phyloP scores from a whole-genome alignment of 345 rosid species.

The Cardiospermum halicacabum region DNA sequence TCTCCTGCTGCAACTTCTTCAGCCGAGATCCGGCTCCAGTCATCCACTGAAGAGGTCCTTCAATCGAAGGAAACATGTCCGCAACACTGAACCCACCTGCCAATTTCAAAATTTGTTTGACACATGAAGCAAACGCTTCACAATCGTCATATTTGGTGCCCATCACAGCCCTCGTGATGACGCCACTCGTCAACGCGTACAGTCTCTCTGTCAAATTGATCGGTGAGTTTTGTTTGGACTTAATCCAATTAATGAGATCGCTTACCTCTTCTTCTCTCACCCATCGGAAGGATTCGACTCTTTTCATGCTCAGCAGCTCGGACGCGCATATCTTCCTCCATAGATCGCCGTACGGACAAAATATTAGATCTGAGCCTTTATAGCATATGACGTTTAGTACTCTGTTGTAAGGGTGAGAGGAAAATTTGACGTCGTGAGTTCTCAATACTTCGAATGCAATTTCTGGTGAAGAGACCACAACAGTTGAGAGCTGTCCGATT shows the following conservation, averaged over 20 bases:
- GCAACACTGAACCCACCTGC: constrained; percentile 16
- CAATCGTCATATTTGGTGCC: constrained; percentile 15
- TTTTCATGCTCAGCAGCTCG: not conserved
- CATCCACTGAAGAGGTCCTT: constrained; percentile 11
- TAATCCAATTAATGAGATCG: not conserved
- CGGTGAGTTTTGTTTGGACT: not conserved
- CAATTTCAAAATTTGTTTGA: not conserved
- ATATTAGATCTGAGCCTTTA: not conserved
- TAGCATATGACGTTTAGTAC: not conserved
- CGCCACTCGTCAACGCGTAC: not conserved
- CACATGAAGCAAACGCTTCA: not conserved
- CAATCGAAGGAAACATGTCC: constrained; percentile 25
- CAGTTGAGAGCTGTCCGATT: constrained; percentile 18
- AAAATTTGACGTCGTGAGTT: constrained; percentile 23
- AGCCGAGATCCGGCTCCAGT: constrained; percentile 10
- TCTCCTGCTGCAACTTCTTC: constrained; percentile 9
- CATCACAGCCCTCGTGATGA: not conserved
- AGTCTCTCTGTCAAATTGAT: too few species aligned
- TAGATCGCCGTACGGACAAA: not conserved
- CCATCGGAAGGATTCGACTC: not conserved
- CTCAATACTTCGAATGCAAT: constrained; percentile 24
- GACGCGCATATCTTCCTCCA: not conserved
- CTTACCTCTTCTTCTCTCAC: constrained; percentile 25
- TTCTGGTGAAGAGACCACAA: constrained; percentile 27
- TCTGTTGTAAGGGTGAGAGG: constrained; percentile 9